phyloP scores from a whole-genome alignment of 352 stramenopile species.

The Hyaloperonospora arabidopsidis region DNA sequence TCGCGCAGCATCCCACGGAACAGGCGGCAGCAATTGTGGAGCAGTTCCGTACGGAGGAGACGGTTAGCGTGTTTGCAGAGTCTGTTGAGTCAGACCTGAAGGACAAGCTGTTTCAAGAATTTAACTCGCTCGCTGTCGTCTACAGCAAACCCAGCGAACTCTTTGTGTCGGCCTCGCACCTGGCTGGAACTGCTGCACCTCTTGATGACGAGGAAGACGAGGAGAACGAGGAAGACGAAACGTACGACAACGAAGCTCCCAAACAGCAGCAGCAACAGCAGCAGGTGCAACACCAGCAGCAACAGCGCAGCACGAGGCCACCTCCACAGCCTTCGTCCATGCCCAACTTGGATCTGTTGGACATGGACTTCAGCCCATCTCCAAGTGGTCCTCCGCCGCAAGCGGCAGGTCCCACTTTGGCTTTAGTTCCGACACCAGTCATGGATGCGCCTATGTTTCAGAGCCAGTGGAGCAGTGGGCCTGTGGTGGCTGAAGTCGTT shows the following conservation, averaged over 20 bases:
- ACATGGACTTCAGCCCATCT: constrained; percentile 64
- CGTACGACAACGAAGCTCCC: constrained; percentile 22
- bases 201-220: constrained; percentile 44
- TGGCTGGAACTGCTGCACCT: constrained; percentile 28
- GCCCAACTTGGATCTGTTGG: constrained; percentile 55
- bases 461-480: constrained; percentile 56
- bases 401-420: constrained; percentile 27
- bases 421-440: constrained; percentile 51
- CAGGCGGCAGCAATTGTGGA: constrained; percentile 85
- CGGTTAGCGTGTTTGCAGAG: constrained; percentile 82
- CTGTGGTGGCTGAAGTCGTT: constrained; percentile 52
- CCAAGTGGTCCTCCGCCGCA: constrained; percentile 14
- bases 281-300: constrained; percentile 24
- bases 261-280: constrained; percentile 31
- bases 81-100: constrained; percentile 80
- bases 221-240: constrained; percentile 33
- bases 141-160: constrained; percentile 95
- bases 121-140: constrained; percentile 96
- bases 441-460: constrained; percentile 75
- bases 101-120: constrained; percentile 91
- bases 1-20: constrained; percentile 89
- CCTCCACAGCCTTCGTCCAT: constrained; percentile 20
- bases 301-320: constrained; percentile 40
- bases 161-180: constrained; percentile 87
- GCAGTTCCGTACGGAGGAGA: constrained; percentile 63